These are phyloP conservation scores for Echeveria elegans DNA, from an alignment of 164 flowering plant species.

Conservation along the genomic window DNA sequence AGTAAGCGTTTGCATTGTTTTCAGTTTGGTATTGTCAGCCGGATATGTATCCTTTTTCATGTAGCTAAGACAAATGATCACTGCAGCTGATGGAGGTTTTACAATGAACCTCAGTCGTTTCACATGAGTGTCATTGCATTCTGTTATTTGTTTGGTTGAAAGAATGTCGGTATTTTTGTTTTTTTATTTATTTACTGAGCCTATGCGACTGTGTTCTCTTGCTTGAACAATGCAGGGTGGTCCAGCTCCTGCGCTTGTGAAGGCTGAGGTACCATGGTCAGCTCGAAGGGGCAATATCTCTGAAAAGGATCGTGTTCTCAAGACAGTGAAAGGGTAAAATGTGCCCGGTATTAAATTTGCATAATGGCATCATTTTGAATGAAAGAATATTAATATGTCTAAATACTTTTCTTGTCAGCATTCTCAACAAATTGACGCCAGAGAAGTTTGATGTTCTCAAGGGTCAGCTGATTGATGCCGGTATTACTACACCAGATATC, in stretches of 20 bases:
- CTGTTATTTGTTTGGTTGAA: not conserved
- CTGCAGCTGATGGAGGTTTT: too few relatives aligned
- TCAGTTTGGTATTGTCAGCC: not conserved
- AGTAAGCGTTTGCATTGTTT: not conserved
- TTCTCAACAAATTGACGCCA: not conserved
- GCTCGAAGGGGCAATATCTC: slow-evolving; percentile 55
- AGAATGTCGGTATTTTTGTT: not conserved
- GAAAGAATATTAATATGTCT: not conserved
- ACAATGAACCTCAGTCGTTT: too few relatives aligned
- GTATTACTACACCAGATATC: not conserved
- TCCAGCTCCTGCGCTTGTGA: slow-evolving; percentile 41
- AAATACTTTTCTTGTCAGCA: not conserved
- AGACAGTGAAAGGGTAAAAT: slow-evolving; percentile 81
- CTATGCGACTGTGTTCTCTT: not conserved
- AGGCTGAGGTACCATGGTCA: slow-evolving; percentile 88
- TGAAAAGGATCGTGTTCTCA: slow-evolving; percentile 70
- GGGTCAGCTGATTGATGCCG: not conserved
- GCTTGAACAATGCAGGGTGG: not conserved
- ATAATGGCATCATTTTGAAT: not conserved
- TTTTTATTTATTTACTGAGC: not conserved
- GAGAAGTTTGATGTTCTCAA: not conserved
- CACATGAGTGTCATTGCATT: not conserved
- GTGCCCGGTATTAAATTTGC: not conserved
- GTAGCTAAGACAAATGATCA: not conserved
- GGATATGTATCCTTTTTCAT: not conserved